Conservation (phyloP, 345 rosid genomes). For the Eucalyptus camaldulensis region DNA sequence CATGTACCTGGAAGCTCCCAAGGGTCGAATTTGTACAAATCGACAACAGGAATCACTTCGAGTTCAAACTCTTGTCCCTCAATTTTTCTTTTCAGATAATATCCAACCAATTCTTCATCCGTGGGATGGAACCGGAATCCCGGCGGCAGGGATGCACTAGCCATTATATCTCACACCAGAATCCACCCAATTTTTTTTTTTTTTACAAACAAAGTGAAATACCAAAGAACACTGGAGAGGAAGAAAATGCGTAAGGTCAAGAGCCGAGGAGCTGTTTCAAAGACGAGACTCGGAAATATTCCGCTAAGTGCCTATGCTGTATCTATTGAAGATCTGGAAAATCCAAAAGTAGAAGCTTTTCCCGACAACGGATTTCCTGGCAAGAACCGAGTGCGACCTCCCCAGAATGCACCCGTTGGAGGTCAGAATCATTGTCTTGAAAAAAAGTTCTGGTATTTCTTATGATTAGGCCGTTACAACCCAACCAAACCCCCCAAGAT, state of each 20-base stretch:
- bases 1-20: constrained; percentile 84
- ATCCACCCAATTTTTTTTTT: background rate
- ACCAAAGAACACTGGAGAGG: background rate
- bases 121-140: constrained; percentile 91
- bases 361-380: constrained; percentile 34
- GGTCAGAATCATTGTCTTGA: constrained; percentile 47
- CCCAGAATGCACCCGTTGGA: constrained; percentile 33
- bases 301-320: constrained; percentile 31
- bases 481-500: constrained; percentile 12
- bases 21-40: constrained; percentile 88
- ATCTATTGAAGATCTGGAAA: constrained; percentile 53
- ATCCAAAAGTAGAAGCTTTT: constrained; percentile 75
- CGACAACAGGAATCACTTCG: constrained; percentile 69
- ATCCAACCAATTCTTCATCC: constrained; percentile 80
- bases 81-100: constrained; percentile 65
- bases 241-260: background rate
- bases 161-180: constrained; percentile 12
- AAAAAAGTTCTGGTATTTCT: constrained; percentile 5
- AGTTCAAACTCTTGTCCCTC: constrained; percentile 70
- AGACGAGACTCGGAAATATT: background rate
- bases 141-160: constrained; percentile 69
- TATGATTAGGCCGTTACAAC: constrained; percentile 1
- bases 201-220: background rate
- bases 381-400: constrained; percentile 44
- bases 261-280: background rate